phyloP scores from a whole-genome alignment of 2,329 filamentous ascomycete genomes.

The Aspergillus fumigatus region DNA sequence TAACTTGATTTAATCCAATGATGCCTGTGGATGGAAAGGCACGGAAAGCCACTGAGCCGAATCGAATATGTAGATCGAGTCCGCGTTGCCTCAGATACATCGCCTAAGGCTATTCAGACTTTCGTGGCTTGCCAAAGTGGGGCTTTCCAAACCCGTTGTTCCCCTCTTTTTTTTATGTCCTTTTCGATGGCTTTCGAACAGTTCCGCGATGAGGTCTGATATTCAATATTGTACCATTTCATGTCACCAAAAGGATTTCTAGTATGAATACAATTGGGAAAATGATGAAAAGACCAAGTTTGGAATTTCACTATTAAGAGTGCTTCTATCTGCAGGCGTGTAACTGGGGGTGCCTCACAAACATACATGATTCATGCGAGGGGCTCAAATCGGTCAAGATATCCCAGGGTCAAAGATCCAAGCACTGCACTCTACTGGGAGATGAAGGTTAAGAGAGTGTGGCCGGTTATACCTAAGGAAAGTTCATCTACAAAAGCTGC shows the following conservation, averaged over 20 bases:
- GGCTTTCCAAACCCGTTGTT: neutral
- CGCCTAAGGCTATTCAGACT: neutral
- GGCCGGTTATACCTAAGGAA: neutral
- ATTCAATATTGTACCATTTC: neutral
- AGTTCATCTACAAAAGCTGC: neutral
- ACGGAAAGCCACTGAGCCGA: constrained; percentile 2
- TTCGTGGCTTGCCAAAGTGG: neutral
- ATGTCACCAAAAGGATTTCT: neutral
- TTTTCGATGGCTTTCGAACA: neutral
- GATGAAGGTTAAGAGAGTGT: neutral
- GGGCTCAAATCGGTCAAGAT: constrained; percentile 1
- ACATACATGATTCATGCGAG: constrained; percentile 1
- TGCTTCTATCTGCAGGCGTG: neutral
- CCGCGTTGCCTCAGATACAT: neutral
- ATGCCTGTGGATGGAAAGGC: constrained; percentile 7
- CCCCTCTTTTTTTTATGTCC: neutral
- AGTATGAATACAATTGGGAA: no score
- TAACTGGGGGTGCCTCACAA: neutral
- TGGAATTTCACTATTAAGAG: neutral
- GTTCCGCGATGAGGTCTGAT: neutral
- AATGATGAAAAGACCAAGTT: neutral
- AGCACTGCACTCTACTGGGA: neutral
- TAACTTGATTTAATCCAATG: constrained; percentile 2
- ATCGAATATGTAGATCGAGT: neutral
- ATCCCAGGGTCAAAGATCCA: neutral